A percentile compares a stretch with the other conserved stretches of the same genome.
Conservation (phyloP, 2,329 filamentous ascomycete genomes). For the Colletotrichum liriopes region DNA sequence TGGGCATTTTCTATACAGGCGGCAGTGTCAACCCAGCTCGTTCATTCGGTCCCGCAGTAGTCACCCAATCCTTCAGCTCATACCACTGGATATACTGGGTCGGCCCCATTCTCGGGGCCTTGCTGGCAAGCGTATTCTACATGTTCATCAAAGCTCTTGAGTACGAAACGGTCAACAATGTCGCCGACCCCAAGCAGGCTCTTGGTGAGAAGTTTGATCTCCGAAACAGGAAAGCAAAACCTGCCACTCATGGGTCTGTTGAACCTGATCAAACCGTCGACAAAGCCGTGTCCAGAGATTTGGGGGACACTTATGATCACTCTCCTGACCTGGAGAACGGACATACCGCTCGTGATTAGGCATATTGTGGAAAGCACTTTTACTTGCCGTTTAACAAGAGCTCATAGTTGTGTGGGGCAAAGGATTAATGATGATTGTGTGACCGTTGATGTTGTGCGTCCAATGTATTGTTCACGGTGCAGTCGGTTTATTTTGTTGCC, state of each 20-base stretch:
- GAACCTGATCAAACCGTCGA: neutral
- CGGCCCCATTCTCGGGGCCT: slow-evolving; percentile 4
- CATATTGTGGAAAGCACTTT: neutral
- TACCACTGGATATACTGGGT: slow-evolving; percentile 68
- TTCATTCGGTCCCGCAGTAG: slow-evolving; percentile 64
- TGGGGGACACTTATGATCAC: neutral
- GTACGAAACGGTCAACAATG: neutral
- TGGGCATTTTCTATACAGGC: slow-evolving; percentile 60
- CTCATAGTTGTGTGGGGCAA: no score
- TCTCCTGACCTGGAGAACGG: neutral
- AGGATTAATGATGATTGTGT: no score
- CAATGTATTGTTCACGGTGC: no score
- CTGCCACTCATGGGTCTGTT: neutral
- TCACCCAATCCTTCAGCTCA: slow-evolving; percentile 56
- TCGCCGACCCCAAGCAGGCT: neutral
- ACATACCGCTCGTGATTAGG: neutral
- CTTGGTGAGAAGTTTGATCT: neutral
- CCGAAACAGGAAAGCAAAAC: neutral
- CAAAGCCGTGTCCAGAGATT: neutral
- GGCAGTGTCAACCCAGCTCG: slow-evolving; percentile 67
- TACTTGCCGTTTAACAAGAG: no score
- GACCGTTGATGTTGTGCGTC: no score
- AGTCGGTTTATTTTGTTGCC: no score
- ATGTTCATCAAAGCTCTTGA: slow-evolving; percentile 3
- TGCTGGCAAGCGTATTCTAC: neutral